Base-by-base conservation (phyloP, 1,284 basidiomycete genomes). In the Trichosporon sp. region DNA sequence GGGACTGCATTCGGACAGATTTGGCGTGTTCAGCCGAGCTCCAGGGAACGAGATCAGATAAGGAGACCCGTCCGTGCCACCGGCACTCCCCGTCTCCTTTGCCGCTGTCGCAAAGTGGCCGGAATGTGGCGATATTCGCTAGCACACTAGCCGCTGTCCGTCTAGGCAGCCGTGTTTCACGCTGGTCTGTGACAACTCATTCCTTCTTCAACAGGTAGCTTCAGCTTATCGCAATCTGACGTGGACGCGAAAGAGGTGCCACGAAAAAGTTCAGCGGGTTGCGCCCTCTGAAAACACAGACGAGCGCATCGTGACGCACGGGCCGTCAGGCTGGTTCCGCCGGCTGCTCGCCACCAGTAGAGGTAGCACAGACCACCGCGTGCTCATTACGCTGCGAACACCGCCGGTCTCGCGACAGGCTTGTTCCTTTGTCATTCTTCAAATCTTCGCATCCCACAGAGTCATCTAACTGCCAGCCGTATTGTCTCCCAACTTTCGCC, bases 311-410 rank as follows among this genome's bases (percentile, higher is more conserved):
- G 51, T 54, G 51, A 54, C 51, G 51, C 51, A 54, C 51, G 51
- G 51, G n/a, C 51, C 51, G 51, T 54, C 51, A 21, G 19, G 19
- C 19, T 54, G 51, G 51, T 54, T 54, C 51, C 51, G 51, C 51
- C 51, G 51, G 51, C 51, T 11, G 21, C 51, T 54, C 21, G 51
- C 51, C 51, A 54, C 51, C 51, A 21, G 19, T 5, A 16, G 19
- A 4, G 4, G n/a, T 5, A 19, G 51, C 51, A 54, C 51, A 54
- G 51, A 54, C 51, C 51, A 54, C 51, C 51, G 51, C 51, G 51
- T 54, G 51, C 51, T 54, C 51, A 54, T 54, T 54, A 54, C 51
- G 51, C 51, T 26, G 51, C 51, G 51, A 54, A 54, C 51, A 16
- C 21, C 51, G 51, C 51, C 51, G 51, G 19, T 11, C 51, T 54